Conservation (phyloP, 2,329 filamentous ascomycete genomes). For the Zarea fungicola region DNA sequence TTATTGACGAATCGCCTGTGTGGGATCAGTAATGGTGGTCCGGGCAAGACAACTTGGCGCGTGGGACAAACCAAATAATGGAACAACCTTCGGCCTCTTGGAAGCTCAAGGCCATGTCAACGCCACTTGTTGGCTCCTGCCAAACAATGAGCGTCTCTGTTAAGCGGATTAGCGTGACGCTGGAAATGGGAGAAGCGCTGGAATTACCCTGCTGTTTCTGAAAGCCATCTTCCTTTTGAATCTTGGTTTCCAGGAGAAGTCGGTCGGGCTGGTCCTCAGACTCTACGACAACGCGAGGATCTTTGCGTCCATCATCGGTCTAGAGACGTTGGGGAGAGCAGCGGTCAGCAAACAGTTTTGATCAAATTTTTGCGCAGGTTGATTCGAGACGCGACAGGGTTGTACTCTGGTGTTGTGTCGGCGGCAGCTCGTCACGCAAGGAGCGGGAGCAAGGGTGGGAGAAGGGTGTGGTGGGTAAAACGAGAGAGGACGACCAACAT, state of each 20-base stretch:
- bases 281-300: constrained; percentile 83
- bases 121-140: constrained; percentile 78
- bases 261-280: constrained; percentile 87
- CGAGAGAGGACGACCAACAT: too few relatives aligned
- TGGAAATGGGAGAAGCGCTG: constrained; percentile 5
- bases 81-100: constrained; percentile 94
- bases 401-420: too few relatives aligned
- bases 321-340: constrained; percentile 24
- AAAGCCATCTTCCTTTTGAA: constrained; percentile 91
- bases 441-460: constrained; percentile 8
- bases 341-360: constrained; percentile 23
- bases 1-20: constrained; percentile 83
- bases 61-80: constrained; percentile 68
- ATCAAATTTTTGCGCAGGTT: too few relatives aligned
- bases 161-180: constrained; percentile 23
- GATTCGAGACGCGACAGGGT: too few relatives aligned
- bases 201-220: constrained; percentile 89
- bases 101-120: constrained; percentile 97
- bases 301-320: constrained; percentile 62
- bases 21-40: constrained; percentile 18
- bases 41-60: background rate
- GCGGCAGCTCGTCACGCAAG: too few relatives aligned
- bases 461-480: constrained; percentile 1
- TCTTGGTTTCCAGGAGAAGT: constrained; percentile 80
- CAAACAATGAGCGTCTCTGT: constrained; percentile 95